A percentile compares a stretch with the other conserved stretches of the same genome.
phyloP scores from a whole-genome alignment of 805 yeast species.

The Kazachstania psychrophila region DNA sequence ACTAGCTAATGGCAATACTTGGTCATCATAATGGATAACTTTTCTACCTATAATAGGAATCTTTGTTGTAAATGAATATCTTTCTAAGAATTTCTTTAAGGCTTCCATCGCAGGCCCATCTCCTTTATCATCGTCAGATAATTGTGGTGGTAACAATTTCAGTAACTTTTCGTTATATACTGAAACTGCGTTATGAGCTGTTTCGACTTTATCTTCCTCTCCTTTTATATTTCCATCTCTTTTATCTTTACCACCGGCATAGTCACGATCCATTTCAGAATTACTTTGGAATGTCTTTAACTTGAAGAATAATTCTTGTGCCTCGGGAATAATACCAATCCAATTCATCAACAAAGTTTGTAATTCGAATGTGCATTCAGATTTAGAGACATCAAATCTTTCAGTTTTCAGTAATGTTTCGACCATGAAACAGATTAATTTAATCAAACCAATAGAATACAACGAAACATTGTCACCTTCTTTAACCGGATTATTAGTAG shows the following conservation, averaged over 20 bases:
- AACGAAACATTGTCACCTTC: constrained; percentile 26
- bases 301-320: constrained; percentile 46
- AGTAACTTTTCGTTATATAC: constrained; percentile 16
- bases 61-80: constrained; percentile 17
- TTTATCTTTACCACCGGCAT: constrained; percentile 3
- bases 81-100: constrained; percentile 18
- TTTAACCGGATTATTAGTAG: neutral
- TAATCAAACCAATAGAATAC: constrained; percentile 37
- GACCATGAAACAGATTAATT: constrained; percentile 55
- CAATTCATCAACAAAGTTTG: constrained; percentile 54
- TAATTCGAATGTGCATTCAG: constrained; percentile 50
- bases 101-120: constrained; percentile 21
- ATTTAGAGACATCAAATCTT: constrained; percentile 36
- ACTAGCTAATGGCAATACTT: constrained; percentile 17
- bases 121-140: constrained; percentile 11
- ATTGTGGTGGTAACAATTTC: constrained; percentile 17
- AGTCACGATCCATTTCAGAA: neutral
- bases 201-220: neutral
- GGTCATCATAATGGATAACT: constrained; percentile 16
- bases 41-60: constrained; percentile 20
- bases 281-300: constrained; percentile 15
- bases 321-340: constrained; percentile 56
- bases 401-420: constrained; percentile 40
- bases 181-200: neutral
- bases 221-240: neutral